phyloP scores from a whole-genome alignment of 2,329 filamentous ascomycete species.

The Graphilbum fragrans region DNA sequence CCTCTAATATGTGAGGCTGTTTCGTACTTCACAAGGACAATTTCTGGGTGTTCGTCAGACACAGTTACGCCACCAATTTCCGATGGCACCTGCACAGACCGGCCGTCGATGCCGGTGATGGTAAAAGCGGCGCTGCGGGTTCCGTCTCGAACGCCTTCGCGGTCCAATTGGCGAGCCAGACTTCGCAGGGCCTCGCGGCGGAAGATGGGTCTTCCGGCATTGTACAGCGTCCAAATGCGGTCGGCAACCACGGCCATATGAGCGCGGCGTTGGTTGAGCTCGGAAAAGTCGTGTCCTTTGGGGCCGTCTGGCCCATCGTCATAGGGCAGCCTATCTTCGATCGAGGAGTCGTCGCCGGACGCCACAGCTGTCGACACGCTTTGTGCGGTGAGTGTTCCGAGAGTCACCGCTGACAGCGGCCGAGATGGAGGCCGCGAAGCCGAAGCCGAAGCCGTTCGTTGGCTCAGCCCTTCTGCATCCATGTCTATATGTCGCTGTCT shows the following conservation, averaged over 20 bases:
- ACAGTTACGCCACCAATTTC: slow-evolving; percentile 1
- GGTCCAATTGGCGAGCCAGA: slow-evolving; percentile 8
- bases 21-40: slow-evolving; percentile 10
- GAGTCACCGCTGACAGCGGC: no score
- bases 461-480: no score
- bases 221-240: slow-evolving; percentile 7
- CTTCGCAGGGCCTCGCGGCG: slow-evolving; percentile 5
- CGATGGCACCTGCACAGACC: slow-evolving; percentile 3
- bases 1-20: not conserved
- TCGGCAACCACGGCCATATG: slow-evolving; percentile 5
- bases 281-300: not conserved
- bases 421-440: no score
- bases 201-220: slow-evolving; percentile 9
- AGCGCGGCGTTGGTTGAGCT: slow-evolving; percentile 1
- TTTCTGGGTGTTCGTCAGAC: slow-evolving; percentile 7
- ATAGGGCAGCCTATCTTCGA: no score
- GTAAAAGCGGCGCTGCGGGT: slow-evolving; percentile 1
- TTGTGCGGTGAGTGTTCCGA: no score
- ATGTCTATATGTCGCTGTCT: no score
- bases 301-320: no score
- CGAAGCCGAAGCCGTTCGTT: no score
- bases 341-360: no score
- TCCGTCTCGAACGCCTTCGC: slow-evolving; percentile 6
- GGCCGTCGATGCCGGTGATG: slow-evolving; percentile 8
- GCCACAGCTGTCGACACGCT: no score